Percentiles rank a stretch among this genome's conserved stretches.
Conservation (phyloP, 2,329 filamentous ascomycete genomes). For the Hypoxylon sp. region DNA sequence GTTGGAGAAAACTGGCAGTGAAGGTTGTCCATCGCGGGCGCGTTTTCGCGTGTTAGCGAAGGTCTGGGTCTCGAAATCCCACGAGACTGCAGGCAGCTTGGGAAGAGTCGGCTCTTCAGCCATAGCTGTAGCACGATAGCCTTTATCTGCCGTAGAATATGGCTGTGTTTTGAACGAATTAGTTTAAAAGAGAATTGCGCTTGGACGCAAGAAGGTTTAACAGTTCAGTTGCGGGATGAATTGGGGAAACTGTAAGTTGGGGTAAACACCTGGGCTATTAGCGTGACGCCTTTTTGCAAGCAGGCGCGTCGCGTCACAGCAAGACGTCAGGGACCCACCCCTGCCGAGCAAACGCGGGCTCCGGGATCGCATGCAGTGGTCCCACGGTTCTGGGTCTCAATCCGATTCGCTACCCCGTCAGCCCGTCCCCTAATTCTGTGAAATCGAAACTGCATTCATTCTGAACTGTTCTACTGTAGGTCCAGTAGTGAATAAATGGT, state of each 20-base stretch:
- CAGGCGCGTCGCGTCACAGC: conserved; percentile 27
- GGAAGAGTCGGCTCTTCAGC: conserved; percentile 57
- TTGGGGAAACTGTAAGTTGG: not conserved
- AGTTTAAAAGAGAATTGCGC: not conserved
- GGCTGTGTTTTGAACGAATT: not conserved
- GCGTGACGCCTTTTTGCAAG: conserved; percentile 8
- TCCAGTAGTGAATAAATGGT: not conserved
- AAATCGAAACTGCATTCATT: conserved; percentile 1
- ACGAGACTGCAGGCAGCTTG: conserved; percentile 51
- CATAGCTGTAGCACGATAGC: conserved; percentile 45
- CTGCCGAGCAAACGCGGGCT: conserved; percentile 18
- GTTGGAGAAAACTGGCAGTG: conserved; percentile 62
- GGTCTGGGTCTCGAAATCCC: conserved; percentile 51
- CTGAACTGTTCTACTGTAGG: conserved; percentile 1
- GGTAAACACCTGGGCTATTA: conserved; percentile 9
- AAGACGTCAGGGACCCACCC: conserved; percentile 27
- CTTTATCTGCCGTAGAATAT: not conserved
- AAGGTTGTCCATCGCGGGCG: conserved; percentile 47
- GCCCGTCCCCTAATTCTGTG: not conserved
- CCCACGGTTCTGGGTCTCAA: conserved; percentile 29
- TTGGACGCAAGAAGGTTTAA: not conserved
- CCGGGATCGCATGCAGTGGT: conserved; percentile 9
- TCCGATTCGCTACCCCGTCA: conserved; percentile 15
- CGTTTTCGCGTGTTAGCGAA: conserved; percentile 58
- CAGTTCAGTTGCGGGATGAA: not conserved